Conservation (phyloP, 108 stramenopile species). For the Cylindrotheca closterium region DNA sequence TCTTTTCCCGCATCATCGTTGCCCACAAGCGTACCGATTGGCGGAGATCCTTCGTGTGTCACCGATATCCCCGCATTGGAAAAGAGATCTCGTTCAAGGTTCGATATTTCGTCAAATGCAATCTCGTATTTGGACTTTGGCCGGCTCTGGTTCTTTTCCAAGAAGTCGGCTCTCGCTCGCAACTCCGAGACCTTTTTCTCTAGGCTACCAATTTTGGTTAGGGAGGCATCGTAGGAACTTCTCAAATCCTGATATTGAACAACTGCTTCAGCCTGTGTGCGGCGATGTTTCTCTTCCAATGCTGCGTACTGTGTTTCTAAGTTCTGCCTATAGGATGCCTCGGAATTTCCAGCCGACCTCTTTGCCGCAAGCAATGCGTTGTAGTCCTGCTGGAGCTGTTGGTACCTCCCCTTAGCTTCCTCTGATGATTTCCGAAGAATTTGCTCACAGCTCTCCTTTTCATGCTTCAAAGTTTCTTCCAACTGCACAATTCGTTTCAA, state of each 20-base stretch:
- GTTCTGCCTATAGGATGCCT: not conserved
- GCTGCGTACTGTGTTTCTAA: conserved; percentile 7
- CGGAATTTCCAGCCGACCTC: not conserved
- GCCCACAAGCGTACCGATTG: no score
- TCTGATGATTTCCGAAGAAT: not conserved
- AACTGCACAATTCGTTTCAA: conserved; percentile 10
- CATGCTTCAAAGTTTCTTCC: conserved; percentile 8
- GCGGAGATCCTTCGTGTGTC: no score
- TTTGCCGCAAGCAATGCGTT: not conserved
- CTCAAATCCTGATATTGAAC: not conserved
- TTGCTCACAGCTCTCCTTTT: not conserved
- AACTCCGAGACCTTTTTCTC: not conserved
- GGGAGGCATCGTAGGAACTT: conserved; percentile 7
- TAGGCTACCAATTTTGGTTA: conserved; percentile 3
- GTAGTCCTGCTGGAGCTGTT: conserved; percentile 9
- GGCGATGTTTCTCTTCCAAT: conserved; percentile 3
- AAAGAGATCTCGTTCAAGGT: not conserved
- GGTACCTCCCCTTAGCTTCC: not conserved
- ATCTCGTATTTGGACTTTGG: not conserved
- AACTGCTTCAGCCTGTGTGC: not conserved
- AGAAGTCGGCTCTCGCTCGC: not conserved
- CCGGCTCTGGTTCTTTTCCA: not conserved
- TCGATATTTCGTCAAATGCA: not conserved
- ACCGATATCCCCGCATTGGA: not conserved
- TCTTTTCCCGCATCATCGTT: no score